Evolutionary conservation across 768 basidiomycete genomes (phyloP), one percentile per base, ranked within the genome.

Genomic region (Suillus ampliporus): DNA sequence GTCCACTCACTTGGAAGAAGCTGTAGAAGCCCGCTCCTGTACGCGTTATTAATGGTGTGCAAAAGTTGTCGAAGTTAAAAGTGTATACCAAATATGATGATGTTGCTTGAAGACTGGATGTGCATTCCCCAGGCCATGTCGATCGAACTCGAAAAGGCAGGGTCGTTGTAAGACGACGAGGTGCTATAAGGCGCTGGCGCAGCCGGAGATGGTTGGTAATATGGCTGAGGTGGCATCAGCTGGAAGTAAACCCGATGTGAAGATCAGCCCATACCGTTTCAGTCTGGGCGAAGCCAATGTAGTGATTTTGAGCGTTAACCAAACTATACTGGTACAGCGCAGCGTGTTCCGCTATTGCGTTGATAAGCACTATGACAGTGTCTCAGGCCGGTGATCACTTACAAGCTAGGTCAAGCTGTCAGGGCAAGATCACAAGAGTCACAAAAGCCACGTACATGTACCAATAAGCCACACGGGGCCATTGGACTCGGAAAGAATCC

Each of bases 401-500:
- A 75, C 74, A 72, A 14, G 71, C 69, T 73, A 58, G 34, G 47
- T 56, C 51, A 11, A 35, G 35, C 54, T 23, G 51, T 78, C 57
- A 72, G 59, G 19, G 15, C 38, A 13, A 46, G 1, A 1, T n/a
- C 43, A 14, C 40, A 11, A 58, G 44, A 26, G n/a, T 52, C 43
- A 66, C n/a, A 28, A 26, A 8, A 6, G 46, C 37, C 23, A 63
- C 74, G 56, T 41, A 77, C 74, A 76, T 40, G 91, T 92, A 23
- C 92, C 92, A 61, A 93, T 86, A 78, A 94, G 71, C 92, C 91
- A 93, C 13, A 92, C 89, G 1, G 92, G 92, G 3, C 92, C 92
- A 46, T 77, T 76, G 14, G 89, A 90, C 71, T 93, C 86, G 1
- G 89, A 90, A 11, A 91, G 75, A 48, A 94, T 84, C 2, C 92